A percentile compares a stretch with the other conserved stretches of the same genome.
Evolutionary conservation across 345 rosid species (phyloP).

Genomic region (Heritiera littoralis): DNA sequence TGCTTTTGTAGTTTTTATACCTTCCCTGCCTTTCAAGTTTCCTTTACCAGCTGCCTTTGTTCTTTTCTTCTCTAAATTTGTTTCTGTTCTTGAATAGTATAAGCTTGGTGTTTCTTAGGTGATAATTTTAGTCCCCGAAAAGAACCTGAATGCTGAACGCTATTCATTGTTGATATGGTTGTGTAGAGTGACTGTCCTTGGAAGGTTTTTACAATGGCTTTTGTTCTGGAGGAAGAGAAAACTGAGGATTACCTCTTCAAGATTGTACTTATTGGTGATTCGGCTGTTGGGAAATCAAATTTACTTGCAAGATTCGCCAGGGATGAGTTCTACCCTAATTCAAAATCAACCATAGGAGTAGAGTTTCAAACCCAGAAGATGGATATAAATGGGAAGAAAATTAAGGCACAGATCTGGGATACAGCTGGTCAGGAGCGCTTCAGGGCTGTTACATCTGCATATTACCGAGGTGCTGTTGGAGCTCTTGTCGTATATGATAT

Average conservation of each 20-base stretch:
- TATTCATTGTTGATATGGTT: constrained; percentile 39
- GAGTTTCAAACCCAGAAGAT: constrained; percentile 85
- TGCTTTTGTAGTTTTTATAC: constrained; percentile 34
- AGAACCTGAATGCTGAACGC: constrained; percentile 15
- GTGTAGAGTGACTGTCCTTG: constrained; percentile 40
- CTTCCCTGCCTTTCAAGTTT: constrained; percentile 46
- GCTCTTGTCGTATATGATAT: constrained; percentile 94
- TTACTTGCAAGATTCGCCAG: constrained; percentile 95
- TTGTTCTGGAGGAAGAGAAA: constrained; percentile 69
- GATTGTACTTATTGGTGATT: constrained; percentile 88
- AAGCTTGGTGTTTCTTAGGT: constrained; percentile 24
- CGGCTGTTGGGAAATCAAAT: constrained; percentile 98
- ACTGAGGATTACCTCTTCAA: constrained; percentile 94
- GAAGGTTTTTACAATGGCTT: constrained; percentile 61
- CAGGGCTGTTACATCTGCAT: not conserved
- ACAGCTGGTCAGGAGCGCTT: not conserved
- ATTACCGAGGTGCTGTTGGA: constrained; percentile 76
- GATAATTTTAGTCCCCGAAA: constrained; percentile 22
- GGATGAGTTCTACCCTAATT: constrained; percentile 88
- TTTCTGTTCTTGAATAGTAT: constrained; percentile 26
- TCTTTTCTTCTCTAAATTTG: constrained; percentile 32
- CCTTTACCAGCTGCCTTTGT: constrained; percentile 34
- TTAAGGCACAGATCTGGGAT: constrained; percentile 52
- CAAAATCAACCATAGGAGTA: constrained; percentile 97
- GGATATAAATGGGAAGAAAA: constrained; percentile 15